Evolutionary conservation across 768 basidiomycete species (phyloP), one percentile per base, ranked within the genome.

Genomic region (Leccinum subgranulosum): DNA sequence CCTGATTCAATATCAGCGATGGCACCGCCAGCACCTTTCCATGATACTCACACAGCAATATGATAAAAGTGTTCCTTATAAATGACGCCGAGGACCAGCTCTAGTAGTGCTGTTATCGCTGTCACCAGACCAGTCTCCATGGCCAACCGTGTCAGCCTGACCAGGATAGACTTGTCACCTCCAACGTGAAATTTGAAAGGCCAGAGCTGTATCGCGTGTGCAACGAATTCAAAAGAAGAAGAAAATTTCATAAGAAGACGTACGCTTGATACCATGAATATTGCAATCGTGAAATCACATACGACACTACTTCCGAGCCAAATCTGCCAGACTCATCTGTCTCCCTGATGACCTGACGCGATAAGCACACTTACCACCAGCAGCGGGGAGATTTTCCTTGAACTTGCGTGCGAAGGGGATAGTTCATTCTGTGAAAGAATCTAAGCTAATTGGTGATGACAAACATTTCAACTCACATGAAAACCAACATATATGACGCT

Each of bases 61-160:
- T 68, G 63, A 49, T 65, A 63, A 14, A 52, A 7, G 0, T 41
- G 12, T 0, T 51, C 1, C 6, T 4, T 27, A 34, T 12, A 64
- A 39, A 49, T 49, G 6, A 57, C 7, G 3, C 52, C 60, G 14
- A 70, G 50, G 5, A 64, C 31, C 5, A 68, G 53, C 45, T 70
- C 67, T 1, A 63, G 23, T 15, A 70, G 49, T 1, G 61, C 60
- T 0, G 69, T 59, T 6, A 47, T 41, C 6, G 64, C 56, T 11
- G 69, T 70, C 14, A 70, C 49, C 11, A 63, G 54, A 3, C 69
- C 69, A 0, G 69, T 68, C 43, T 70, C 67, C 9, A 69, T 51
- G 17, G 66, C 61, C n/a, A 70, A 46, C 49, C 49, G 63, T 3
- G 66, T 70, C 8, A 68, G 28, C 21, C 52, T 60, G 48, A 46